Evolutionary conservation across 805 yeast species (phyloP).

Genomic region (Myxozyma melibiosi): DNA sequence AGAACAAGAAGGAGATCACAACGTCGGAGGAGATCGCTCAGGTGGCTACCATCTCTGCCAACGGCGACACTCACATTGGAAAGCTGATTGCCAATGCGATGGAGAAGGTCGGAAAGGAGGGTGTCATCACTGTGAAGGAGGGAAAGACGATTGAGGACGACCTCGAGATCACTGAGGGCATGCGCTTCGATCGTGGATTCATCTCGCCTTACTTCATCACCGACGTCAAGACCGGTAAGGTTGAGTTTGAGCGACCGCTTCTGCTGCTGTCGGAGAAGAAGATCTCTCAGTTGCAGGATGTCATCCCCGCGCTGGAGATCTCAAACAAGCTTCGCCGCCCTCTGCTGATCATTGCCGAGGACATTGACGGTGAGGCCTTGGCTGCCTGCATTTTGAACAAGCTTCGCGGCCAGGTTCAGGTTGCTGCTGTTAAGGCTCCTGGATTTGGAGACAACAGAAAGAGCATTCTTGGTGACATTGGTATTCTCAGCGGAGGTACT

Average conservation of each 20-base stretch:
- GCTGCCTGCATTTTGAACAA: slow-evolving; percentile 98
- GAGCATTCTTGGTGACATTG: slow-evolving; percentile 93
- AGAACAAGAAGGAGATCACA: slow-evolving; percentile 89
- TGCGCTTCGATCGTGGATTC: slow-evolving; percentile 97
- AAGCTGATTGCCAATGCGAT: slow-evolving; percentile 88
- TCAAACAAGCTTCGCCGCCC: slow-evolving; percentile 95
- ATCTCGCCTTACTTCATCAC: slow-evolving; percentile 96
- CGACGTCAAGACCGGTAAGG: slow-evolving; percentile 87
- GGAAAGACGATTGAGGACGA: slow-evolving; percentile 97
- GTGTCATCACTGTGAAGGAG: slow-evolving; percentile 96
- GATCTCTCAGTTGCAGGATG: slow-evolving; percentile 84
- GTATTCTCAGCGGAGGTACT: slow-evolving; percentile 92
- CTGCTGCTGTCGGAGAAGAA: slow-evolving; percentile 88
- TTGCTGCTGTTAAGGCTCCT: slow-evolving; percentile 96
- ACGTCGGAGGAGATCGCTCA: slow-evolving; percentile 94
- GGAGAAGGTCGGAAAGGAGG: slow-evolving; percentile 99
- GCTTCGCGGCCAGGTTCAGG: slow-evolving; percentile 97
- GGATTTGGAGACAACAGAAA: slow-evolving; percentile 99
- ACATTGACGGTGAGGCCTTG: slow-evolving; percentile 95
- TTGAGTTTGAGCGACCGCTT: slow-evolving; percentile 92
- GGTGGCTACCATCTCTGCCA: slow-evolving; percentile 97
- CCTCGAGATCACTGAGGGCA: slow-evolving; percentile 96
- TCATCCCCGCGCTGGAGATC: slow-evolving; percentile 88
- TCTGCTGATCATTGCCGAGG: slow-evolving; percentile 89
- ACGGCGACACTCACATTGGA: slow-evolving; percentile 94